A percentile compares a stretch with the other conserved stretches of the same genome.
Conservation (phyloP, 169 alveolate species). For the Plasmodium reichenowi region DNA sequence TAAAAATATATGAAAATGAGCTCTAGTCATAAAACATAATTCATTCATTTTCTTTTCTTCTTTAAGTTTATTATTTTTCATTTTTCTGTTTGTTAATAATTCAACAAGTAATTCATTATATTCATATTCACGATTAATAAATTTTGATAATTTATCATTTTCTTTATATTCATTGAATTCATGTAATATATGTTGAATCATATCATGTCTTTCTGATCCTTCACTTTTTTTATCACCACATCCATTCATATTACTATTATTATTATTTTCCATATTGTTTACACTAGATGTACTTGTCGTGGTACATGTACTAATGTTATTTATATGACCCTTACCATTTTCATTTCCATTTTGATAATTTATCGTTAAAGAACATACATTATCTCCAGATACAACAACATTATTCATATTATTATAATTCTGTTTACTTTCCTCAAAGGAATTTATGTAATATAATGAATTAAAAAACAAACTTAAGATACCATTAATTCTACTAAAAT, state of each 20-base stretch:
- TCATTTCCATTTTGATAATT: background rate
- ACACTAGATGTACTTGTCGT: slow-evolving; percentile 1
- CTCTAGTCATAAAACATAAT: slow-evolving; percentile 50
- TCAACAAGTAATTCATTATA: slow-evolving; percentile 60
- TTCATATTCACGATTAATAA: slow-evolving; percentile 65
- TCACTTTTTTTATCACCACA: background rate
- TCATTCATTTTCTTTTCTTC: slow-evolving; percentile 36
- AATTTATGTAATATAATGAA: slow-evolving; percentile 62
- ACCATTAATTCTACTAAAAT: slow-evolving; percentile 64
- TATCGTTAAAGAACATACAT: background rate
- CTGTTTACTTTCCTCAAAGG: slow-evolving; percentile 14
- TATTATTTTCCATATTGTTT: background rate
- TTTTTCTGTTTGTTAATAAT: slow-evolving; percentile 12
- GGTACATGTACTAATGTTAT: background rate
- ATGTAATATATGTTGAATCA: background rate
- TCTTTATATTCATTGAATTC: slow-evolving; percentile 56
- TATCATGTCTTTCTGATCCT: slow-evolving; percentile 2
- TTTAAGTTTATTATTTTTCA: background rate
- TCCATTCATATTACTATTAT: background rate
- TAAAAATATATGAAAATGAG: slow-evolving; percentile 73
- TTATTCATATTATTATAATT: background rate
- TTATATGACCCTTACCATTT: background rate
- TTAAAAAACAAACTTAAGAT: slow-evolving; percentile 59
- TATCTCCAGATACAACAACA: background rate
- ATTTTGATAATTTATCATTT: slow-evolving; percentile 17